Base-by-base conservation (phyloP, 106 monocot genomes). In the Platanthera zijinensis region DNA sequence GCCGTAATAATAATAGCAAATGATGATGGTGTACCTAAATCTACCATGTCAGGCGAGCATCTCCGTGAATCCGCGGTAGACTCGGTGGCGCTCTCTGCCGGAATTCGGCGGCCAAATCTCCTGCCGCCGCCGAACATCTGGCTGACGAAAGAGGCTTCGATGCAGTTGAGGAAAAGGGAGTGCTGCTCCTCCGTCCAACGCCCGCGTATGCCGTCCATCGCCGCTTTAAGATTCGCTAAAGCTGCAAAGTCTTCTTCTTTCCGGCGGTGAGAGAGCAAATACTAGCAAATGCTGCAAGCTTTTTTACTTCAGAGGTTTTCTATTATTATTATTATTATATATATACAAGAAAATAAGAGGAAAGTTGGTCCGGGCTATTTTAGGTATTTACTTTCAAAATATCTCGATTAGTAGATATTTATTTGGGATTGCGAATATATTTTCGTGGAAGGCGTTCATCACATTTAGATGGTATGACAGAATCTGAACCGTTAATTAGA, bases 61-160 rank as follows among this genome's bases (percentile, higher is more conserved):
- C 56, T 56, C 9, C 30, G 25, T 8, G 74, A 57, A 3, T 74
- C 52, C 3, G 21, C 39, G 17, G 59, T 82, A 0, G 82, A 82
- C 63, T 82, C 82, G 14, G 77, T 82, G 66, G 32, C 77, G 73
- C 73, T 82, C 13, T 82, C 82, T 63, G 82, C 66, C 39, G 39
- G 66, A 46, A 19, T 11, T 1, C 9, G 32, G 71, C 18, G 32
- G 15, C 12, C 5, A 32, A 21, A 19, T 52, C 52, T 54, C 78
- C 5, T 1, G 4, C 21, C 7, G n/a, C 51, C 2, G 70, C 48
- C 51, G n/a, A 52, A 52, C 73, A 74, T 47, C 9, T 64, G 57
- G 14, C 72, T 39, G 50, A 82, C 73, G 73, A 82, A 82, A 22
- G 73, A 77, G 63, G 72, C 62, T 73, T 82, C 78, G 13, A 82